These are phyloP conservation scores for Nepenthes alata DNA, from an alignment of 179 eudicot genomes.

Conservation along the genomic window DNA sequence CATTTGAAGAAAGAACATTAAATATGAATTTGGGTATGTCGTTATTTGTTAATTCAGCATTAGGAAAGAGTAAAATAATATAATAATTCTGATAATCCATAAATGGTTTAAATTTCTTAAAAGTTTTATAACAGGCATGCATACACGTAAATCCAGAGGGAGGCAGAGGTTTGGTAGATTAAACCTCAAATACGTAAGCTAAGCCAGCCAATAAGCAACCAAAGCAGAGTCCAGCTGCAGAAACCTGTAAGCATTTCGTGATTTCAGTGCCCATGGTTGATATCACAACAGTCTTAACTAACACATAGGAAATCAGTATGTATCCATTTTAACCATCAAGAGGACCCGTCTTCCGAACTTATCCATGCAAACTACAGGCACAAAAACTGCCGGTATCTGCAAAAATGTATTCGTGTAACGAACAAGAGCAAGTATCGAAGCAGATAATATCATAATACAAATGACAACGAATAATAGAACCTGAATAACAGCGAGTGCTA, in stretches of 20 bases:
- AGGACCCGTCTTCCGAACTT: constrained; percentile 27
- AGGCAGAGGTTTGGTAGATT: not conserved
- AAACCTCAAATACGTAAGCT: constrained; percentile 20
- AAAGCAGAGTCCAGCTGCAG: constrained; percentile 25
- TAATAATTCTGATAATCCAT: too few relatives aligned
- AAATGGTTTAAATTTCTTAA: not conserved
- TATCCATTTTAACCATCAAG: constrained; percentile 19
- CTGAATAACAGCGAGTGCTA: constrained; percentile 16
- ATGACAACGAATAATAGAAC: constrained; percentile 3
- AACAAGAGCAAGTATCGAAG: not conserved
- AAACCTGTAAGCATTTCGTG: constrained; percentile 13
- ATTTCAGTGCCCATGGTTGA: not conserved
- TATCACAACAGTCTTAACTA: not conserved
- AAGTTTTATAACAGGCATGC: not conserved
- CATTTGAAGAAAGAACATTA: too few relatives aligned
- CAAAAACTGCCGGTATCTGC: constrained; percentile 18
- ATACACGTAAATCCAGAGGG: not conserved
- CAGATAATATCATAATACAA: not conserved
- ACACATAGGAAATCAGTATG: not conserved
- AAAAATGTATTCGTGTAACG: not conserved
- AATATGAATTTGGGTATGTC: too few relatives aligned
- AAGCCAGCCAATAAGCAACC: constrained; percentile 19
- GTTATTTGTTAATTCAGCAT: too few relatives aligned
- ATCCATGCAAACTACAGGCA: constrained; percentile 14
- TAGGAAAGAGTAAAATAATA: too few relatives aligned